Evolutionary conservation across 2,329 filamentous ascomycete genomes (phyloP), one percentile per base, ranked within the genome.

Genomic region (Rasamsonia emersonii): DNA sequence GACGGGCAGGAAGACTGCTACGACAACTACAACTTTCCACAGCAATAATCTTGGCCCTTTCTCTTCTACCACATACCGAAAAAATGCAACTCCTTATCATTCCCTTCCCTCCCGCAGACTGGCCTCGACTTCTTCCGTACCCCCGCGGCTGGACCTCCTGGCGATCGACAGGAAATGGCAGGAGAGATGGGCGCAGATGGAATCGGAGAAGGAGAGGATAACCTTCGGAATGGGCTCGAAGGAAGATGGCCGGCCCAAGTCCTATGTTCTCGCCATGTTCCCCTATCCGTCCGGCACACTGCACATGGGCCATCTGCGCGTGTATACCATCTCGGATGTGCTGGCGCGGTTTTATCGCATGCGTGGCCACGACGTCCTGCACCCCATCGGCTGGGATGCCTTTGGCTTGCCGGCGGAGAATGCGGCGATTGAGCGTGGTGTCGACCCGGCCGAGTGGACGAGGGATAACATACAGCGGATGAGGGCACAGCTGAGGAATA

Each of bases 331-430:
- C 42, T 85, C 86, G 39, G 86, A 94, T 62, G 82, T 88, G 7
- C 63, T 93, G 32, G 77, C 85, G 9, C 74, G 86, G 33, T 93
- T 79, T 51, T 75, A 79, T 47, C 72, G 71, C 16, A 77, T 93
- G 62, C 76, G 79, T 44, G 86, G 86, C 10, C 69, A 77, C 44
- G 62, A 82, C 34, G 84, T 93, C 18, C 59, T 93, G 32, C 74
- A 93, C 42, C 85, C 86, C n/a, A 93, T 93, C 72, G 86, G 86
- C 8, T 94, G 86, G 86, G 86, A 94, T 65, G 83, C 85, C 4
- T 93, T 94, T 61, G 86, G 86, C 2, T 64, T 94, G 35, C 86
- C 86, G 8, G 86, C 86, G 25, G 86, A 94, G 58, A 94, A 94
- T 61, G 86, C 86, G 11, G 86, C 86, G 6, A 82, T 93, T 36